phyloP scores from a whole-genome alignment of 306 rosid genomes.

The Boehmeria nivea region DNA sequence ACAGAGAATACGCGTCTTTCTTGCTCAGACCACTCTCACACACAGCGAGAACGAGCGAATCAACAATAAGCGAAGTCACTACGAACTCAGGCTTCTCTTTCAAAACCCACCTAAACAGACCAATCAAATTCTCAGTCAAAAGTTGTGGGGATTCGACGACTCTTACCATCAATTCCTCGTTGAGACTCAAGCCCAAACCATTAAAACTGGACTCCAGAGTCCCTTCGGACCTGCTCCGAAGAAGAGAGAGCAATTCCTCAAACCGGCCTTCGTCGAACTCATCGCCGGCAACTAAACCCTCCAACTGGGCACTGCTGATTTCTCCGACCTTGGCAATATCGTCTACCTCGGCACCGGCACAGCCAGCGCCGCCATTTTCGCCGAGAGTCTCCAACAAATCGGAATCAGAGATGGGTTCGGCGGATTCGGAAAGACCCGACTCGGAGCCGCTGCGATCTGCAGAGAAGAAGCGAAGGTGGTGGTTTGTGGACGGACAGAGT shows the following conservation, averaged over 20 bases:
- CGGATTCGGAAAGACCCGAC: background rate
- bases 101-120: conserved; percentile 66
- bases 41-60: conserved; percentile 37
- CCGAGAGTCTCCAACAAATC: conserved; percentile 9
- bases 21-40: conserved; percentile 22
- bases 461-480: conserved; percentile 14
- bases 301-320: conserved; percentile 5
- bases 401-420: no score
- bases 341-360: background rate
- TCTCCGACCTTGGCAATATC: background rate
- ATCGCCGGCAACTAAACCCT: no score
- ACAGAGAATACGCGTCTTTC: conserved; percentile 40
- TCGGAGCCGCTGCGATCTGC: background rate
- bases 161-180: conserved; percentile 40
- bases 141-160: conserved; percentile 42
- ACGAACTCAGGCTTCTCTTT: conserved; percentile 34
- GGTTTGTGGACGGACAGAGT: no score
- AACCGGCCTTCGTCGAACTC: conserved; percentile 35
- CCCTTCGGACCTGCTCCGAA: conserved; percentile 38
- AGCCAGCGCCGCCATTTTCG: conserved; percentile 21
- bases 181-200: conserved; percentile 34
- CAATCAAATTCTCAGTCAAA: conserved; percentile 49
- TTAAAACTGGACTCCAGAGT: conserved; percentile 52
- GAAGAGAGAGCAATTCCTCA: conserved; percentile 44
- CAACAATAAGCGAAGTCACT: conserved; percentile 35